phyloP scores from a whole-genome alignment of 495 filamentous ascomycete genomes.

The Clohesyomyces aquaticus region DNA sequence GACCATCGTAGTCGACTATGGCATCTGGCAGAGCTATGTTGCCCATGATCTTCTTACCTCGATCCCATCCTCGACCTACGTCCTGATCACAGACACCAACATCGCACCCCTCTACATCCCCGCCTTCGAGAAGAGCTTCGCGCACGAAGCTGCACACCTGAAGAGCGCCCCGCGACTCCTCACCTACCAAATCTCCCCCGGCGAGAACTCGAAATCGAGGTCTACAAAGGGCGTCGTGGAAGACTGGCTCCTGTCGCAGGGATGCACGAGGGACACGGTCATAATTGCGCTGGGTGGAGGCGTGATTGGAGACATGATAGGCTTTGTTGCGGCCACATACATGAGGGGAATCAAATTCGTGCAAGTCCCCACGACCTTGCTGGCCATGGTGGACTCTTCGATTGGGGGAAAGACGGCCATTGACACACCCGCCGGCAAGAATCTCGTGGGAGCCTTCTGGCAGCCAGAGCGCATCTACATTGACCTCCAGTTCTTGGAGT shows the following conservation, averaged over 20 bases:
- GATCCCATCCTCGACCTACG: slow-evolving; percentile 84
- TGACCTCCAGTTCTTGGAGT: slow-evolving; percentile 90
- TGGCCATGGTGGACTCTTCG: slow-evolving; percentile 97
- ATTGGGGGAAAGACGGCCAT: slow-evolving; percentile 99
- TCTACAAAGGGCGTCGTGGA: slow-evolving; percentile 93
- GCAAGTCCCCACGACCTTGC: slow-evolving; percentile 91
- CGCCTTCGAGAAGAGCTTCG: slow-evolving; percentile 73
- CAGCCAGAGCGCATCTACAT: slow-evolving; percentile 93
- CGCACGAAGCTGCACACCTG: slow-evolving; percentile 54
- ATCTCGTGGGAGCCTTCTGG: slow-evolving; percentile 95
- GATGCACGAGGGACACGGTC: slow-evolving; percentile 93
- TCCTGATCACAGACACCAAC: slow-evolving; percentile 95
- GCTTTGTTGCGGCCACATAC: slow-evolving; percentile 95
- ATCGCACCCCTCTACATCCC: slow-evolving; percentile 79
- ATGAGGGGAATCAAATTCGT: slow-evolving; percentile 97
- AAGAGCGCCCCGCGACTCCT: slow-evolving; percentile 69
- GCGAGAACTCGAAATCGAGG: slow-evolving; percentile 89
- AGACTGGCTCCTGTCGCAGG: slow-evolving; percentile 92
- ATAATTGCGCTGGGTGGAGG: slow-evolving; percentile 95
- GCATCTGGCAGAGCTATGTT: slow-evolving; percentile 82
- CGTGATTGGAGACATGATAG: slow-evolving; percentile 97
- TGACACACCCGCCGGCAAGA: slow-evolving; percentile 95
- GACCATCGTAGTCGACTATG: slow-evolving; percentile 88
- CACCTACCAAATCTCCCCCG: slow-evolving; percentile 83
- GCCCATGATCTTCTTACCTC: slow-evolving; percentile 78